Percentiles rank a stretch among this genome's conserved stretches.
These are phyloP conservation scores for Fremontodendron californicum DNA, from an alignment of 345 rosid genomes.

Conservation along the genomic window DNA sequence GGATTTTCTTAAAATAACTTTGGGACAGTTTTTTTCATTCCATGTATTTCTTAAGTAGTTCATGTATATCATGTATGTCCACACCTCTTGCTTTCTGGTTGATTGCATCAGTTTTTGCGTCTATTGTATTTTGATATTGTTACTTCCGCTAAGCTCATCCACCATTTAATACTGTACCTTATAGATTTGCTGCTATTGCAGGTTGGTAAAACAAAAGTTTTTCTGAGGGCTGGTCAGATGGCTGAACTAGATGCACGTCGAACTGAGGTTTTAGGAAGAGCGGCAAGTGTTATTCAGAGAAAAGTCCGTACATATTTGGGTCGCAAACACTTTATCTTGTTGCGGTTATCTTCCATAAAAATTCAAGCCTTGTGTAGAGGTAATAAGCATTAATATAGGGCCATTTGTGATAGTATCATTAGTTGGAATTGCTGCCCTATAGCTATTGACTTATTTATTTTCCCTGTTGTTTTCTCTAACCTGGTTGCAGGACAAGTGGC, in stretches of 20 bases:
- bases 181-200: slow-evolving; percentile 29
- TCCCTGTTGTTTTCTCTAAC: slow-evolving; percentile 16
- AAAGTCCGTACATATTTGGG: slow-evolving; percentile 56
- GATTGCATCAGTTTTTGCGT: slow-evolving; percentile 3
- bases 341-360: slow-evolving; percentile 49
- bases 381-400: slow-evolving; percentile 21
- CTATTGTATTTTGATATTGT: background rate
- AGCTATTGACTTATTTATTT: background rate
- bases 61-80: background rate
- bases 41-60: background rate
- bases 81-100: background rate
- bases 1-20: background rate
- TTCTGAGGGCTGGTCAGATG: slow-evolving; percentile 98
- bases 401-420: slow-evolving; percentile 6
- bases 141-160: background rate
- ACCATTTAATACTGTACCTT: background rate
- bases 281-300: slow-evolving; percentile 79
- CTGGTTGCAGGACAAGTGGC: slow-evolving; percentile 59
- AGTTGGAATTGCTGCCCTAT: background rate
- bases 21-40: background rate
- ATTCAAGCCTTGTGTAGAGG: slow-evolving; percentile 87
- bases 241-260: slow-evolving; percentile 87
- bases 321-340: slow-evolving; percentile 46
- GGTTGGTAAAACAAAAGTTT: slow-evolving; percentile 93
- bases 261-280: slow-evolving; percentile 67